These are phyloP conservation scores for Pyrenula massariospora DNA, from an alignment of 495 filamentous ascomycete genomes.

Conservation along the genomic window DNA sequence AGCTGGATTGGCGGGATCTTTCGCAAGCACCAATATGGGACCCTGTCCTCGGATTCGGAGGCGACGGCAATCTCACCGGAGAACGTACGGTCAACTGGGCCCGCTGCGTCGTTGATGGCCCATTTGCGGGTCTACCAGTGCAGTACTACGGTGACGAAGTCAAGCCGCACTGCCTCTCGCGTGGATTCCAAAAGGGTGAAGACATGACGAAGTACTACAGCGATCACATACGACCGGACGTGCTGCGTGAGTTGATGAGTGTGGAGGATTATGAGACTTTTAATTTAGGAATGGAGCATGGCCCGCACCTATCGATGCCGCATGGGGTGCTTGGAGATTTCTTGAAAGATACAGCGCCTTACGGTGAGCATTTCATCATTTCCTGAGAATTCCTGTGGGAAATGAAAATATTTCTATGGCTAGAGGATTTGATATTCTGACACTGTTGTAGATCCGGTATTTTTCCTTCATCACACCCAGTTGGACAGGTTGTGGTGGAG, in stretches of 20 bases:
- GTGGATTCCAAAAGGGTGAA: conserved; percentile 1
- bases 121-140: conserved; percentile 7
- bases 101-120: conserved; percentile 10
- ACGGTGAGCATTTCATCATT: neutral
- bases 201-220: neutral
- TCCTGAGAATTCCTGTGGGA: neutral
- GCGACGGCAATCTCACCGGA: neutral
- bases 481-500: neutral
- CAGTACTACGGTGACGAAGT: conserved; percentile 4
- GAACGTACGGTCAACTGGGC: conserved; percentile 1
- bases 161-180: conserved; percentile 11
- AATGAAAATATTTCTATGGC: neutral
- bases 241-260: neutral
- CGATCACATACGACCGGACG: neutral
- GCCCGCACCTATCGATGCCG: neutral
- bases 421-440: neutral
- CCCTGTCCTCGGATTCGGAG: neutral
- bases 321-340: neutral
- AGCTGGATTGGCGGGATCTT: neutral
- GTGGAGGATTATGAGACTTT: neutral
- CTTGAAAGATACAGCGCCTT: neutral
- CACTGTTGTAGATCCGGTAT: neutral
- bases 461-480: neutral
- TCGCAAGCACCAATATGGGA: neutral
- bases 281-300: neutral